These are phyloP conservation scores for Phanerochaete carnosa DNA, from an alignment of 768 basidiomycete species.

Conservation along the genomic window DNA sequence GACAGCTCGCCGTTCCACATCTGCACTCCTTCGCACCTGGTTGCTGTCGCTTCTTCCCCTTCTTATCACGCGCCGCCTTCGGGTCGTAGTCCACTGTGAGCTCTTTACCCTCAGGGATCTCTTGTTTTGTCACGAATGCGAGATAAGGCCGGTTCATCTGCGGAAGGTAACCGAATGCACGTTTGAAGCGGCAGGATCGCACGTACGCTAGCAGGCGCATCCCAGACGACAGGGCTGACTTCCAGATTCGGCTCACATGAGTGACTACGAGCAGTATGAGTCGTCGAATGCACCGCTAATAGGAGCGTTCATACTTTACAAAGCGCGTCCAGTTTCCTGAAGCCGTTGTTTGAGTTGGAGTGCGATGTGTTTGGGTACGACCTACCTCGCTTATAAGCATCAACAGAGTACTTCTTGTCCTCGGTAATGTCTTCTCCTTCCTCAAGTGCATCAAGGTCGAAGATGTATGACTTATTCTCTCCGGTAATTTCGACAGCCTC, in stretches of 20 bases:
- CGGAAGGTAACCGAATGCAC: neutral
- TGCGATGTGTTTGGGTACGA: neutral
- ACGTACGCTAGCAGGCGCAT: slow-evolving; percentile 53
- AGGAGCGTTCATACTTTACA: slow-evolving; percentile 51
- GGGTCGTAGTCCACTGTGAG: slow-evolving; percentile 69
- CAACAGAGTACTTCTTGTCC: slow-evolving; percentile 46
- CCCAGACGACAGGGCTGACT: slow-evolving; percentile 59
- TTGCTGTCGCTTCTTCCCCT: slow-evolving; percentile 20
- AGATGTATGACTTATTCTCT: slow-evolving; percentile 45
- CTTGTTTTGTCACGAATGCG: slow-evolving; percentile 47
- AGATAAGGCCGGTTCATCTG: slow-evolving; percentile 62
- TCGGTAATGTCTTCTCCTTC: slow-evolving; percentile 37
- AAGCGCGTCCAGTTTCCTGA: slow-evolving; percentile 78
- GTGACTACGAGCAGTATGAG: slow-evolving; percentile 42
- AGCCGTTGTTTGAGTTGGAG: neutral
- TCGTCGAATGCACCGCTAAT: neutral
- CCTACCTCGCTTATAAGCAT: slow-evolving; percentile 50
- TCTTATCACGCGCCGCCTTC: slow-evolving; percentile 26
- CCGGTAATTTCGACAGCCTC: slow-evolving; percentile 36
- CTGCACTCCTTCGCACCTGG: slow-evolving; percentile 32
- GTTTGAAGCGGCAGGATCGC: neutral
- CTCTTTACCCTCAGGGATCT: slow-evolving; percentile 51
- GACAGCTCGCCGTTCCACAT: slow-evolving; percentile 35
- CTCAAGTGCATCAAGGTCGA: slow-evolving; percentile 58
- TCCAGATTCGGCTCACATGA: slow-evolving; percentile 60